A percentile compares a stretch with the other conserved stretches of the same genome.
These are phyloP conservation scores for Aspergillus taichungensis DNA, from an alignment of 495 filamentous ascomycete genomes.

Conservation along the genomic window DNA sequence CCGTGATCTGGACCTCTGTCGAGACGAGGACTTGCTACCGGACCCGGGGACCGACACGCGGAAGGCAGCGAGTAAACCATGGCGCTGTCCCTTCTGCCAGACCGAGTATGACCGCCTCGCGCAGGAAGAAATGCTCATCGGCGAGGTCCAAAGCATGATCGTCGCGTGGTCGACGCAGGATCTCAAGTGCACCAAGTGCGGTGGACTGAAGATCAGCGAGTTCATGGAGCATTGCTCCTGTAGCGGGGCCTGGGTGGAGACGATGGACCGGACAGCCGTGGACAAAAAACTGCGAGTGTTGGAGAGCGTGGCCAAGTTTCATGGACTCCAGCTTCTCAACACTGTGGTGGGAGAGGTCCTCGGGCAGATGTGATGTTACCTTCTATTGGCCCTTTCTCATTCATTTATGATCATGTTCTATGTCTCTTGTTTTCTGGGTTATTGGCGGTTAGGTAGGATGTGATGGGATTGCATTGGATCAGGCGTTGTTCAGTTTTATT, in stretches of 20 bases:
- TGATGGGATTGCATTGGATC: too few species aligned
- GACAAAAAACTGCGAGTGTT: slow-evolving; percentile 57
- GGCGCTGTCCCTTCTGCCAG: slow-evolving; percentile 72
- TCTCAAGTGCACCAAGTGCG: slow-evolving; percentile 63
- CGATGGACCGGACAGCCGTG: slow-evolving; percentile 60
- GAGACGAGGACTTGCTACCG: slow-evolving; percentile 76
- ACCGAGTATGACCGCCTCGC: slow-evolving; percentile 63
- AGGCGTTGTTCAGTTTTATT: not conserved
- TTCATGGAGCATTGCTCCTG: slow-evolving; percentile 97
- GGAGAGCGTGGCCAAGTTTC: slow-evolving; percentile 64
- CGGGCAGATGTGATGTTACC: slow-evolving; percentile 17
- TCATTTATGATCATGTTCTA: slow-evolving; percentile 2
- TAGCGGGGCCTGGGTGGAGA: slow-evolving; percentile 72
- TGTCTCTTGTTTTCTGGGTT: too few species aligned
- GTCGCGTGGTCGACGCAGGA: slow-evolving; percentile 85
- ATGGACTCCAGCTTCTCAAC: slow-evolving; percentile 71
- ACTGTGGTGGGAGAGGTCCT: slow-evolving; percentile 60
- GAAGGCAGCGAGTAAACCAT: slow-evolving; percentile 42
- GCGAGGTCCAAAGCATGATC: slow-evolving; percentile 61
- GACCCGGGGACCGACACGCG: slow-evolving; percentile 29
- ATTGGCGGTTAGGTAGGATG: too few species aligned
- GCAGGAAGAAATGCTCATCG: slow-evolving; percentile 78
- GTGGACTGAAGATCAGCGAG: slow-evolving; percentile 61
- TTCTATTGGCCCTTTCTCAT: slow-evolving; percentile 7
- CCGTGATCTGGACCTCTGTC: slow-evolving; percentile 85